Evolutionary conservation across 202 grass and related monocot species (phyloP).

Genomic region (Dendrocalamus latiflorus): DNA sequence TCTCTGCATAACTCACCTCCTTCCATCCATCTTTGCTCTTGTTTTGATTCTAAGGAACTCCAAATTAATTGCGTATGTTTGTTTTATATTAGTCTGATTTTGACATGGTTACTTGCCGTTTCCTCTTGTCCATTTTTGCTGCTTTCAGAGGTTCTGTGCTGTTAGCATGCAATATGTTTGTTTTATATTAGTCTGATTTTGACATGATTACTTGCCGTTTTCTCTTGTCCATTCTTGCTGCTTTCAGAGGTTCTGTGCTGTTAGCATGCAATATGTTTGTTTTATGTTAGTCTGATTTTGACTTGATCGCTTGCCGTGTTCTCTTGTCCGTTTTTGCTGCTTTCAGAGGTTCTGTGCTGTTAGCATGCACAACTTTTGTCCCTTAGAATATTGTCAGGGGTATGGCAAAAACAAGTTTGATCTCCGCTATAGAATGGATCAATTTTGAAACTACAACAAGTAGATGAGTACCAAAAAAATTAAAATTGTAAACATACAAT

Average conservation of each 20-base stretch:
- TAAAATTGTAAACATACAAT: background rate
- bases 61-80: background rate
- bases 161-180: background rate
- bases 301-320: background rate
- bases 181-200: background rate
- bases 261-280: background rate
- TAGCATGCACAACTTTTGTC: too few relatives aligned
- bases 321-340: background rate
- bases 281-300: background rate
- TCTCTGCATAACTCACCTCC: background rate
- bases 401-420: background rate
- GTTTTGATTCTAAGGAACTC: slow-evolving; percentile 38
- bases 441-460: background rate
- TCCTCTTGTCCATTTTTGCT: background rate
- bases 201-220: background rate
- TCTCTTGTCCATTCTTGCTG: background rate
- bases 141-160: too few relatives aligned
- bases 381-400: background rate
- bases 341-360: too few relatives aligned
- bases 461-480: background rate
- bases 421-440: background rate
- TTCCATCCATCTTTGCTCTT: slow-evolving; percentile 1
- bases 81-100: background rate
- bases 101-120: background rate
- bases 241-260: too few relatives aligned